Evolutionary conservation across 805 yeast genomes (phyloP).

Genomic region (Lachancea meyersii): DNA sequence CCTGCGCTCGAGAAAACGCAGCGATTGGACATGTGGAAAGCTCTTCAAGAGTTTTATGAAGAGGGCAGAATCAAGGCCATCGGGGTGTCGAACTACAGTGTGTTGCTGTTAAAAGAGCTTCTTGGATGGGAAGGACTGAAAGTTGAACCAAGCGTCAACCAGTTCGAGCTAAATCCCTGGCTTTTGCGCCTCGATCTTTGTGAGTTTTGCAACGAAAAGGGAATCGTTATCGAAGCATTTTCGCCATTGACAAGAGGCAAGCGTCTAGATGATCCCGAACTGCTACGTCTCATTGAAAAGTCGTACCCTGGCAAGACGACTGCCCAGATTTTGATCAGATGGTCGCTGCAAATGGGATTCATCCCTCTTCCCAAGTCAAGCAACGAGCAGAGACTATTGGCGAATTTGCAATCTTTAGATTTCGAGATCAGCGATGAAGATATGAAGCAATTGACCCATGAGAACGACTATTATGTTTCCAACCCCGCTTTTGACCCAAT

Average conservation of each 20-base stretch:
- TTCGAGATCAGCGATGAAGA: constrained; percentile 7
- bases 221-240: constrained; percentile 60
- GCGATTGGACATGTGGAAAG: constrained; percentile 61
- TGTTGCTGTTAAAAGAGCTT: constrained; percentile 45
- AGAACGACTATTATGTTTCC: constrained; percentile 3
- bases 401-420: constrained; percentile 44
- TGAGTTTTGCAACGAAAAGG: constrained; percentile 46
- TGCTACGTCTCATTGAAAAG: constrained; percentile 45
- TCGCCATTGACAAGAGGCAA: constrained; percentile 52
- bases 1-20: constrained; percentile 43
- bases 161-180: constrained; percentile 83
- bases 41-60: constrained; percentile 57
- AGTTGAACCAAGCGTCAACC: constrained; percentile 66
- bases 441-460: constrained; percentile 6
- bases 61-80: constrained; percentile 59
- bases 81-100: constrained; percentile 69
- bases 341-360: constrained; percentile 69
- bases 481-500: constrained; percentile 6
- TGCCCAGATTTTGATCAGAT: constrained; percentile 61
- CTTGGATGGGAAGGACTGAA: constrained; percentile 47
- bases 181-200: constrained; percentile 58
- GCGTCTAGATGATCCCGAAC: constrained; percentile 42
- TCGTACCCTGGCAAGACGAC: constrained; percentile 48
- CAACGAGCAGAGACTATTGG: constrained; percentile 49
- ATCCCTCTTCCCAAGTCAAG: constrained; percentile 71